A percentile compares a stretch with the other conserved stretches of the same genome.
phyloP scores from a whole-genome alignment of 176 grass and related monocot species.

The Alloteropsis semialata region DNA sequence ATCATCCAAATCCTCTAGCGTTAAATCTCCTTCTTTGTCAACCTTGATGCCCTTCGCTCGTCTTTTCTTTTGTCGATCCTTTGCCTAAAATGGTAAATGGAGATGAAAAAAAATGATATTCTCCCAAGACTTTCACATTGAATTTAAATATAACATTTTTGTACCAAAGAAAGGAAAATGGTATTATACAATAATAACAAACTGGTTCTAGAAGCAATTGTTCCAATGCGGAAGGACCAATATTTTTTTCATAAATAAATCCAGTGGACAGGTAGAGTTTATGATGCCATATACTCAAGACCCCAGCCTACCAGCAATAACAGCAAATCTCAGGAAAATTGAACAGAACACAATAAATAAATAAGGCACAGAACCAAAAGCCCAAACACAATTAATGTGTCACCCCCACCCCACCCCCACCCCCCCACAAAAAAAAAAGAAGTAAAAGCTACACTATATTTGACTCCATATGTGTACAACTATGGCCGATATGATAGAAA shows the following conservation, averaged over 20 bases:
- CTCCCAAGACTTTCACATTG: background rate
- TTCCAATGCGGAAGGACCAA: background rate
- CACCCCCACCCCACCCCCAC: too few species aligned
- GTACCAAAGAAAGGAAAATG: background rate
- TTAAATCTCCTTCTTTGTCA: conserved; percentile 86
- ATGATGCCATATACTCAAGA: background rate
- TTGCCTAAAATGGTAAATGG: conserved; percentile 55
- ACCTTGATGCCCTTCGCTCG: conserved; percentile 80
- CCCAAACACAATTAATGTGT: background rate
- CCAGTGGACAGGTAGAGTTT: background rate
- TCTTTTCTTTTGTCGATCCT: conserved; percentile 86
- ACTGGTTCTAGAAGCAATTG: background rate
- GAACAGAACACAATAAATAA: background rate
- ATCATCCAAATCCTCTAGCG: conserved; percentile 77
- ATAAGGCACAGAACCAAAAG: background rate
- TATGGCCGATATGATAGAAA: background rate
- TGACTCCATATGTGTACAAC: background rate
- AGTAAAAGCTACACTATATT: background rate
- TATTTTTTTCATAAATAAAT: background rate
- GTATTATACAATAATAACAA: background rate
- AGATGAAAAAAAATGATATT: background rate
- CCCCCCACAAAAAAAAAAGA: too few species aligned
- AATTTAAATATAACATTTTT: conserved; percentile 13
- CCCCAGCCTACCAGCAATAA: background rate
- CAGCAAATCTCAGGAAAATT: background rate